A percentile compares a stretch with the other conserved stretches of the same genome.
phyloP scores from a whole-genome alignment of 1,284 basidiomycete species.

The Malassezia sympodialis region DNA sequence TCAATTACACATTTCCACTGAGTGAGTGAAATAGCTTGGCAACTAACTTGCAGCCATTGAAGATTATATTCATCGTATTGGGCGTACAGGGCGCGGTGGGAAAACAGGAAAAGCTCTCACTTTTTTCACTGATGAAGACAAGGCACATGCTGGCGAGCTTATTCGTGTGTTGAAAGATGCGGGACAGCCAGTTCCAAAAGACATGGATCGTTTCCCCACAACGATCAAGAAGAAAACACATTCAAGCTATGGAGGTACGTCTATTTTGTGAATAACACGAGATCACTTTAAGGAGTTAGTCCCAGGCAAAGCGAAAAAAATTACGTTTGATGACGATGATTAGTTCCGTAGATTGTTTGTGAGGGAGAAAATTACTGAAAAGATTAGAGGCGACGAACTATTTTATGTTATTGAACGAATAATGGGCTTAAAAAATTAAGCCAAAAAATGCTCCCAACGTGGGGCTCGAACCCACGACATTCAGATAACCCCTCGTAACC shows the following conservation, averaged over 20 bases:
- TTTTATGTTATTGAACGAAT: not conserved
- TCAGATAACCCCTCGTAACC: conserved; percentile 20
- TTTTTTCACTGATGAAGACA: conserved; percentile 63
- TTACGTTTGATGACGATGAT: conserved; percentile 38
- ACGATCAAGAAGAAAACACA: conserved; percentile 91
- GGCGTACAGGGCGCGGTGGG: conserved; percentile 86
- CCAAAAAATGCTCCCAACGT: conserved; percentile 25
- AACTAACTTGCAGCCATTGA: conserved; percentile 24
- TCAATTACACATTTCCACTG: conserved; percentile 82
- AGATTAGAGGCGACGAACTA: no score
- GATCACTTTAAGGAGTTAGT: conserved; percentile 51
- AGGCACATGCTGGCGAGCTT: conserved; percentile 80
- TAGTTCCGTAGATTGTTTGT: conserved; percentile 7
- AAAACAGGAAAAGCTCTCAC: conserved; percentile 84
- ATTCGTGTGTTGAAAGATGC: conserved; percentile 82
- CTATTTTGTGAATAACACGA: not conserved
- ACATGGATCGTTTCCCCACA: conserved; percentile 78
- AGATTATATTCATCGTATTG: conserved; percentile 93
- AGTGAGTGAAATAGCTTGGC: conserved; percentile 51
- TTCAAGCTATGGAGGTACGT: conserved; percentile 52
- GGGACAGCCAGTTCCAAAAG: conserved; percentile 62
- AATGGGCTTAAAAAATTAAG: not conserved
- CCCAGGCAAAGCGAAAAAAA: conserved; percentile 62
- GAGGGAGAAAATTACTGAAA: no score
- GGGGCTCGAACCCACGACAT: conserved; percentile 30